A percentile compares a stretch with the other conserved stretches of the same genome.
phyloP scores from a whole-genome alignment of 768 basidiomycete genomes.

The Amanita pallidorosea region DNA sequence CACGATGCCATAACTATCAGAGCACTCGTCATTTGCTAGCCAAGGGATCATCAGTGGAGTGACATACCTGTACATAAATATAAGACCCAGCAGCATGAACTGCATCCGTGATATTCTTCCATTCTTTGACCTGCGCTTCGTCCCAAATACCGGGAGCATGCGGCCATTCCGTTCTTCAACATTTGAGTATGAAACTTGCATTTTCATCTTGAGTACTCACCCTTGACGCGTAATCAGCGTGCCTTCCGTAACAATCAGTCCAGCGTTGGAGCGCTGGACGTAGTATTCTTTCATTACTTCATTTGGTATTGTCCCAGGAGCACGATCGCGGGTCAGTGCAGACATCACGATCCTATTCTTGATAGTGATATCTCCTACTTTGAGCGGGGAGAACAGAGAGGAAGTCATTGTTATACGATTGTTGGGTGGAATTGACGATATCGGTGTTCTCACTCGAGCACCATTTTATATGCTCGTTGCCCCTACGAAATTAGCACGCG shows the following conservation, averaged over 20 bases:
- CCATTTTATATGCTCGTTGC: no score
- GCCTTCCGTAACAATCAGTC: constrained; percentile 29
- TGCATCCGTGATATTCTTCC: constrained; percentile 34
- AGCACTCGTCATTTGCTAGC: neutral
- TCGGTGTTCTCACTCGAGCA: no score
- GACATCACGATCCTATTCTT: constrained; percentile 29
- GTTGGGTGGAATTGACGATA: no score
- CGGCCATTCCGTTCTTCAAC: constrained; percentile 30
- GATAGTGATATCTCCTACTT: constrained; percentile 24
- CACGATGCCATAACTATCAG: constrained; percentile 27
- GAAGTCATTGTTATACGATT: neutral
- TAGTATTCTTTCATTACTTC: constrained; percentile 29
- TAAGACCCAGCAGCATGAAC: constrained; percentile 34
- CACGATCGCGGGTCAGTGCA: constrained; percentile 30
- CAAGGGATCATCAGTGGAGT: neutral
- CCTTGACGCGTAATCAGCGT: constrained; percentile 30
- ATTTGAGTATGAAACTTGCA: neutral
- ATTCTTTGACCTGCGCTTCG: constrained; percentile 29
- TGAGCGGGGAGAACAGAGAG: constrained; percentile 21
- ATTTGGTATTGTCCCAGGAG: constrained; percentile 24
- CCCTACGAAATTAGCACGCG: no score
- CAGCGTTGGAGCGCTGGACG: constrained; percentile 28
- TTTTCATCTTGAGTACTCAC: constrained; percentile 12
- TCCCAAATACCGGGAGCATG: constrained; percentile 38
- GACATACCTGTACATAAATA: constrained; percentile 32